Base-by-base conservation (phyloP, 2,329 filamentous ascomycete genomes). In the Cercospora canescens region DNA sequence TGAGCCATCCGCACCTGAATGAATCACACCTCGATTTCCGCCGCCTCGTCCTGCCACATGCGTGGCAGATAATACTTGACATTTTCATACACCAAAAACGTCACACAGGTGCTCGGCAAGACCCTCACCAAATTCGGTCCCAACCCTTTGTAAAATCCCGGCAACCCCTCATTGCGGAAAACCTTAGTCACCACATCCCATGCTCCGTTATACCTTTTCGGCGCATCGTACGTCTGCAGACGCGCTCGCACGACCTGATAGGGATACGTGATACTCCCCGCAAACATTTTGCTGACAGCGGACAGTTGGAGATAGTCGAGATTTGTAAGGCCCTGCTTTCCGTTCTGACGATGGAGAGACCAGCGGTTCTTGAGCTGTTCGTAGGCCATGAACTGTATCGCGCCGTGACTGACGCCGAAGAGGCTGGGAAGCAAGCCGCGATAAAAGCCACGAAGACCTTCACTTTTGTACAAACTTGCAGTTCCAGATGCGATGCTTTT, bases 51-150 rank as follows among this genome's bases (percentile, higher is more conserved):
- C 12, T 39, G 57, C 67, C 70, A 71, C 32, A 81, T 70, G 55
- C 76, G 76, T 5, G 83, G 82, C 37, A 96, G 77, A 76, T 92
- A 89, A 71, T 86, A 88, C 80, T 91, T 93, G 66, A 91, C 89
- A 79, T 98, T 98, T 82, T 99, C 95, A 80, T 98, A 98, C 26
- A 98, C 94, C 73, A 99, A 80, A 77, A 99, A 98, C 1, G 94
- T 98, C 62, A 97, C 92, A 87, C 95, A 96, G 3, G 95, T 98
- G 34, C 93, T 94, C 3, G 95, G 95, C 78, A 99, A 84, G 30
- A 98, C 95, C 67, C 95, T 87, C 60, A 97, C 83, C n/a, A 97
- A 86, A 71, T 94, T 96, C 0, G 94, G 94, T 45, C 92, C 88
- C 64, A 98, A 82, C 1, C 95, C 95, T 70, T 94, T 92, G 79